Base-by-base conservation (phyloP, 805 yeast genomes). In the Osmozyma mogii region DNA sequence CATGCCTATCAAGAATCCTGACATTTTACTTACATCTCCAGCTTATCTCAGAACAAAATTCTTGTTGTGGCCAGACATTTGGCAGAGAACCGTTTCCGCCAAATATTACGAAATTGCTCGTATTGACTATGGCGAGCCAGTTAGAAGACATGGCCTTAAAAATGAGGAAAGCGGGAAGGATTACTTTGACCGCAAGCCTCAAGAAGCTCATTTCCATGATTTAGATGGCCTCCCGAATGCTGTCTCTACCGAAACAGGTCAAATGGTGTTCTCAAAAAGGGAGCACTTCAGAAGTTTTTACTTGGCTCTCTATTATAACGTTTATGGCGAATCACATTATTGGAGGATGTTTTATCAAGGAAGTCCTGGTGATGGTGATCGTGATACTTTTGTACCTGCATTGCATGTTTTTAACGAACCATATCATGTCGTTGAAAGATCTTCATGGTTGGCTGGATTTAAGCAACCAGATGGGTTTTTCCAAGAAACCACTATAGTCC, bases 301-400 rank as follows among this genome's bases (percentile, higher is more conserved):
- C n/a, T 42, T 61, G 21, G 38, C 64, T 2, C 34, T 56, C 11
- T 61, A 58, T 38, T 60, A 60, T 39, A 61, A 58, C 34, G 30
- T 53, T 11, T 43, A 52, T 35, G 61, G 62, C 1, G 46, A 50
- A 1, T 30, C 34, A 2, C 43, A 40, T 37, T 58, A 49, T 40
- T 56, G 55, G 30, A 38, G 38, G 9, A 42, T 61, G 22, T 30
- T 61, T 2, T 59, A 51, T 37, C 67, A 58, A 39, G 65, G 64
- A 9, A 47, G 49, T 2, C 49, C 45, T 12, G 62, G 61, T 0
- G 34, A 30, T 4, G 63, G 62, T 6, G 65, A 61, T 34, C 42
- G 59, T 15, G 67, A 61, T 27, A 57, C 64, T 3, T 52, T 52
- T 34, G 50, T 52, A 11, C 63, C 64, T 4, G 65, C 65, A 4